Evolutionary conservation across 2,329 filamentous ascomycete genomes (phyloP).

Genomic region (Sporothrix humicola): DNA sequence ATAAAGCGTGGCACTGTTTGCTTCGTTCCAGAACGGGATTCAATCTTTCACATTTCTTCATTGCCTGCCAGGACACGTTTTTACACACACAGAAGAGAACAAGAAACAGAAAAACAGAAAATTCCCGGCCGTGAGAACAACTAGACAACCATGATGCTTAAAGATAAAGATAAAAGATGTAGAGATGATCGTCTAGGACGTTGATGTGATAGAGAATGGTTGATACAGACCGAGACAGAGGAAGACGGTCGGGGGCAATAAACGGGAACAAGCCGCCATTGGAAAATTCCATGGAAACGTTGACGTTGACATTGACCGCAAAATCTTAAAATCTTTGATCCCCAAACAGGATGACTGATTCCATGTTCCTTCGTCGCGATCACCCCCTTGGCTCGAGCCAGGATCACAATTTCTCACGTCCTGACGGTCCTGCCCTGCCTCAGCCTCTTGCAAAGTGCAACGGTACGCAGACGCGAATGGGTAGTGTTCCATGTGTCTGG

Average conservation of each 20-base stretch:
- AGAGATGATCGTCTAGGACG: background rate
- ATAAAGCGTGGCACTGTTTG: slow-evolving; percentile 13
- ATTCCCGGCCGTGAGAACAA: background rate
- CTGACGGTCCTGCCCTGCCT: background rate
- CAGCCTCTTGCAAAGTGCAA: background rate
- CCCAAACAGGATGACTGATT: slow-evolving; percentile 19
- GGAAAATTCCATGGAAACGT: background rate
- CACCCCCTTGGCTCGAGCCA: background rate
- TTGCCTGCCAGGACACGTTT: background rate
- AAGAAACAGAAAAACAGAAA: background rate
- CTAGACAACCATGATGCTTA: background rate
- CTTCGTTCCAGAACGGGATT: slow-evolving; percentile 4
- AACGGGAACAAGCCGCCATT: background rate
- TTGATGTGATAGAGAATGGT: background rate
- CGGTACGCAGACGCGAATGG: background rate
- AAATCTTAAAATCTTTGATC: background rate
- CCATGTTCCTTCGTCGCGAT: slow-evolving; percentile 15
- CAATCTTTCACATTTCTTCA: background rate
- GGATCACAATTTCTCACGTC: slow-evolving; percentile 3
- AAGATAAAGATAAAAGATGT: too few species aligned
- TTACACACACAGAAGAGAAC: background rate
- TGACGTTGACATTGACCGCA: background rate
- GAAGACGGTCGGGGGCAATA: background rate
- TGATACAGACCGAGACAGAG: background rate
- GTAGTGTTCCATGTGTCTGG: background rate